Percentiles rank a stretch among this genome's conserved stretches.
phyloP scores from a whole-genome alignment of 495 filamentous ascomycete species.

The Penicillium nucicola region DNA sequence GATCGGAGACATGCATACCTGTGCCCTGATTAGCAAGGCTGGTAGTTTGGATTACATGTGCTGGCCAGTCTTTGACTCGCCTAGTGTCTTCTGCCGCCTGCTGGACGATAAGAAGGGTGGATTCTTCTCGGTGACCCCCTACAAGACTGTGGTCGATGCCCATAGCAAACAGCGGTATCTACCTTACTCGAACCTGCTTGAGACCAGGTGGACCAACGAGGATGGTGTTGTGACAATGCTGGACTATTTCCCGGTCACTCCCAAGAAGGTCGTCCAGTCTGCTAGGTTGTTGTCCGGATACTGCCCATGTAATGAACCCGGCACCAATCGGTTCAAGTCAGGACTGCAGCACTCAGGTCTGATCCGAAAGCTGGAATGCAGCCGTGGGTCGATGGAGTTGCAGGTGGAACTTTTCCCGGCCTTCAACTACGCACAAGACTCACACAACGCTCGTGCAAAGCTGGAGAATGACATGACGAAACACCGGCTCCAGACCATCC shows the following conservation, averaged over 20 bases:
- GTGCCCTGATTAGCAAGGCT: conserved; percentile 66
- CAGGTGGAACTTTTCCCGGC: conserved; percentile 67
- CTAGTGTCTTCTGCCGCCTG: conserved; percentile 63
- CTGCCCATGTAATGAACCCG: conserved; percentile 33
- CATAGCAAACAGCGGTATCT: conserved; percentile 71
- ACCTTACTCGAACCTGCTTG: conserved; percentile 66
- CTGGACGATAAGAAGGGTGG: conserved; percentile 70
- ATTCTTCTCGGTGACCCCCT: conserved; percentile 57
- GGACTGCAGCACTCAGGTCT: conserved; percentile 43
- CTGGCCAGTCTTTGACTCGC: conserved; percentile 70
- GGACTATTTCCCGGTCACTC: conserved; percentile 63
- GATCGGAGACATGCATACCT: conserved; percentile 76
- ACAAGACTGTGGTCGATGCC: conserved; percentile 40
- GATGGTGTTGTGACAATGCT: conserved; percentile 66
- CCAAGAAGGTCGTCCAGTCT: conserved; percentile 19
- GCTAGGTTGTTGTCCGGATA: conserved; percentile 32
- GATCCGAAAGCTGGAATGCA: conserved; percentile 67
- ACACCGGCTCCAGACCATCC: conserved; percentile 54
- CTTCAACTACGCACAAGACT: conserved; percentile 62
- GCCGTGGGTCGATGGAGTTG: conserved; percentile 58
- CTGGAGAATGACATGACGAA: conserved; percentile 27
- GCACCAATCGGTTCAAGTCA: conserved; percentile 36
- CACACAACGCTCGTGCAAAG: conserved; percentile 42
- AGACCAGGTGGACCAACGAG: conserved; percentile 69
- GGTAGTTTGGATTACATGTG: conserved; percentile 75